phyloP scores from a whole-genome alignment of 2,329 filamentous ascomycete genomes.

The Septoria linicola region DNA sequence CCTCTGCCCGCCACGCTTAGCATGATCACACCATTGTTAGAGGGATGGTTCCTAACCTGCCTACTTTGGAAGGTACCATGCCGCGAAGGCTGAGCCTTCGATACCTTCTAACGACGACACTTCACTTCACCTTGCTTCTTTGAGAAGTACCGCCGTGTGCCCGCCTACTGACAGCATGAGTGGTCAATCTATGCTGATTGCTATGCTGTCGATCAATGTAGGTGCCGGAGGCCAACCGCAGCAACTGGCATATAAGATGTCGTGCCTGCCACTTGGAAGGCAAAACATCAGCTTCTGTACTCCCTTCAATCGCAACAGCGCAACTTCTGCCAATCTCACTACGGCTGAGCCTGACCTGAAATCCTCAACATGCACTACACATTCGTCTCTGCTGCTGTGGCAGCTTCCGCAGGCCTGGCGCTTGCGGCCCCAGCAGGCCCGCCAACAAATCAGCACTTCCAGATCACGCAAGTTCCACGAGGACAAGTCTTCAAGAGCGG shows the following conservation, averaged over 20 bases:
- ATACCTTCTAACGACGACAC: conserved; percentile 7
- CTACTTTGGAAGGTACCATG: conserved; percentile 21
- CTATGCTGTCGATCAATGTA: conserved; percentile 24
- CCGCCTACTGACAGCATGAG: conserved; percentile 20
- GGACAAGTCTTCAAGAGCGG: conserved; percentile 40
- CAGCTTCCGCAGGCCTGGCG: conserved; percentile 33
- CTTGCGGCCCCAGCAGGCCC: conserved; percentile 33
- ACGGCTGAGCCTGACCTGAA: conserved; percentile 7
- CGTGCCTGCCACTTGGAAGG: conserved; percentile 7
- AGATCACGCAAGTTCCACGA: conserved; percentile 33
- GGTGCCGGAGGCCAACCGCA: conserved; percentile 9
- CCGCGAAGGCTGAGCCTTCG: conserved; percentile 6
- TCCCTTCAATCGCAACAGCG: conserved; percentile 8
- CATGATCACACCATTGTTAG: conserved; percentile 1
- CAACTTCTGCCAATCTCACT: conserved; percentile 13
- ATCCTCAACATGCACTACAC: conserved; percentile 34
- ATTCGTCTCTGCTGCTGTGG: conserved; percentile 30
- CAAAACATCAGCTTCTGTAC: not conserved
- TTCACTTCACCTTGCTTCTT: conserved; percentile 13
- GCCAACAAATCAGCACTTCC: conserved; percentile 30
- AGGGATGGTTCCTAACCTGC: conserved; percentile 13
- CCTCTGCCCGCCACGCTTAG: conserved; percentile 2
- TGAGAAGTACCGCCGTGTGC: conserved; percentile 24
- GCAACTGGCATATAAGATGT: conserved; percentile 17
- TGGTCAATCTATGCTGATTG: conserved; percentile 28